These are phyloP conservation scores for Citropsis articulata DNA, from an alignment of 345 rosid genomes.

Conservation along the genomic window DNA sequence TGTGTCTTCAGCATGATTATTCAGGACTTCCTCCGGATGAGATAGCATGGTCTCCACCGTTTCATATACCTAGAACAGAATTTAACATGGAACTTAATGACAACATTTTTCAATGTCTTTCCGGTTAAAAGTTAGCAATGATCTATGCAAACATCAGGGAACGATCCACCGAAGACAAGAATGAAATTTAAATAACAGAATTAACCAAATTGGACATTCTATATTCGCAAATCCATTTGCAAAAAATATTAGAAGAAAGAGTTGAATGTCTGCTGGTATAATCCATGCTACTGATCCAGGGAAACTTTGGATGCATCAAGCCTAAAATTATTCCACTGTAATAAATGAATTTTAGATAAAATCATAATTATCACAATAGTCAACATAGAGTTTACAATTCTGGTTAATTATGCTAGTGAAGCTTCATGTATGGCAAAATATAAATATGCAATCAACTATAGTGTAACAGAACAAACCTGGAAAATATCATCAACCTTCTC, in stretches of 20 bases:
- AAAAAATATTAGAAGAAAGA: neutral
- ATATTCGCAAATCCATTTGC: neutral
- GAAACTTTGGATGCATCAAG: neutral
- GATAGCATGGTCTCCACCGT: constrained; percentile 74
- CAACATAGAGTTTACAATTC: neutral
- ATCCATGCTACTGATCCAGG: neutral
- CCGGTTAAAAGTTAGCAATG: neutral
- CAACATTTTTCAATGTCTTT: neutral
- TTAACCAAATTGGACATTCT: neutral
- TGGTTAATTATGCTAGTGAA: neutral
- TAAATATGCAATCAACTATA: neutral
- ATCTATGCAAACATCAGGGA: neutral
- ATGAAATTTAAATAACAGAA: neutral
- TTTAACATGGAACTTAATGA: neutral
- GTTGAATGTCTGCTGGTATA: neutral
- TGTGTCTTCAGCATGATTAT: constrained; percentile 48
- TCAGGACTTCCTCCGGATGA: constrained; percentile 64
- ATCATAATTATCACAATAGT: neutral
- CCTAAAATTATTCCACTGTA: neutral
- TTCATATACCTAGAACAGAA: constrained; percentile 65
- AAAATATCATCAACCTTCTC: constrained; percentile 81
- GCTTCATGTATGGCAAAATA: neutral
- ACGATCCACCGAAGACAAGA: neutral
- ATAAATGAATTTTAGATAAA: neutral
- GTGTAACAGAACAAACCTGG: constrained; percentile 48